Conservation (phyloP, 768 basidiomycete genomes). For the Mrakia hoshinonis region DNA sequence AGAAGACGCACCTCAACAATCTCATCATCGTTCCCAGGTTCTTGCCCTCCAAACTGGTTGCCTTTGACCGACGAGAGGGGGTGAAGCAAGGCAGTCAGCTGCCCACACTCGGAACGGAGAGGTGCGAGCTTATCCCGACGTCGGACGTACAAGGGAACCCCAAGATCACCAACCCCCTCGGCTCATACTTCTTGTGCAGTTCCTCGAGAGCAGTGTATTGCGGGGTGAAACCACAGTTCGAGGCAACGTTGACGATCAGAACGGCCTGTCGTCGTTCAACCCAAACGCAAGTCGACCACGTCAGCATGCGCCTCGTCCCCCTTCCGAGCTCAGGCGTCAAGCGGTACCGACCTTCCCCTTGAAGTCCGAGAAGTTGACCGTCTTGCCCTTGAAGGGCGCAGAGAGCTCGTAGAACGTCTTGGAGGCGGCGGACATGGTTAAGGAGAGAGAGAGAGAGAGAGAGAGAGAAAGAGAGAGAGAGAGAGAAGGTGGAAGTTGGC, state of each 20-base stretch:
- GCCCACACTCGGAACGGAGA: neutral
- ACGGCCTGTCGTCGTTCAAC: slow-evolving; percentile 47
- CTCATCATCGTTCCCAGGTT: slow-evolving; percentile 68
- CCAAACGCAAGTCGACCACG: too few species aligned
- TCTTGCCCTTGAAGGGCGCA: slow-evolving; percentile 19
- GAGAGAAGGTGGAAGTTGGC: neutral
- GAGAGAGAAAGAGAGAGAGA: neutral
- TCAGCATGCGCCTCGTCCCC: too few species aligned
- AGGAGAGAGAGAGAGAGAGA: neutral
- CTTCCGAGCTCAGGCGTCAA: too few species aligned
- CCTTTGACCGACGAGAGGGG: neutral
- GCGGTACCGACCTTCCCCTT: slow-evolving; percentile 4
- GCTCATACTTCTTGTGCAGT: slow-evolving; percentile 72
- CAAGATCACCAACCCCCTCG: slow-evolving; percentile 53
- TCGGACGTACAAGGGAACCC: slow-evolving; percentile 59
- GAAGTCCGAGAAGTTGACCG: slow-evolving; percentile 10
- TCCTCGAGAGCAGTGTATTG: slow-evolving; percentile 60
- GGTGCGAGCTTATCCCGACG: neutral
- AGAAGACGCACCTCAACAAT: slow-evolving; percentile 43
- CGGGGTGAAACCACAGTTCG: slow-evolving; percentile 38
- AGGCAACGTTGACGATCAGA: slow-evolving; percentile 46
- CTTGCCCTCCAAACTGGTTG: slow-evolving; percentile 58
- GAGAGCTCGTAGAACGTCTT: slow-evolving; percentile 8
- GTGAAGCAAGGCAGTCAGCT: too few species aligned
- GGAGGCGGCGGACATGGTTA: neutral